Evolutionary conservation across 2,329 filamentous ascomycete genomes (phyloP), one percentile per base, ranked within the genome.

Genomic region (Venturia oleaginea): DNA sequence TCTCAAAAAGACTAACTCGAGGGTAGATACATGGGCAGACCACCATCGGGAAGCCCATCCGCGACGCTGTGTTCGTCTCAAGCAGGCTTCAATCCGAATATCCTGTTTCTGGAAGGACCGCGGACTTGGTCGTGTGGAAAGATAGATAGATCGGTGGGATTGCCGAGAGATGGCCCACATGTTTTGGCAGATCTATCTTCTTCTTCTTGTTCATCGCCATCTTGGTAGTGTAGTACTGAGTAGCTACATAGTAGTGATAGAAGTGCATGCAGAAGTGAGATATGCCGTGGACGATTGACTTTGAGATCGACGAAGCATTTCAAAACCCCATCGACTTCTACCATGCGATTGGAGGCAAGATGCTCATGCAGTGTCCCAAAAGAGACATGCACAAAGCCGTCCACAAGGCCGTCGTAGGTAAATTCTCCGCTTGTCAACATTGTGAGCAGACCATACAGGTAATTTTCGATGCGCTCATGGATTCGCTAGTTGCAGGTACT

Each of bases 71-170:
- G 51, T 57, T 10, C 51, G 51, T 30, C 51, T 57, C 51, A 57
- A 34, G 17, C 27, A 34, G 30, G 51, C 51, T 57, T 37, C 30
- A 30, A 7, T 57, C 17, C 51, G 51, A 15, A 13, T 15, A n/a
- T 57, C 27, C 51, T 55, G 51, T 34, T 57, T 57, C 51, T 57
- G 27, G 51, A 34, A 57, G 30, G 51, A 37, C 51, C 51, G 51
- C 30, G 24, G 51, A 30, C 30, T 57, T 34, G 51, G 51, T 57
- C 51, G 51, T 57, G 51, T 34, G 17, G 51, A 13, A 57, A 57
- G 27, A 57, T 32, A 8, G 17, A 57, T 30, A 34, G 51, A 22
- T 57, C 27, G 51, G 30, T 57, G 51, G 27, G 51, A 57, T 32
- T n/a, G 19, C 17, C 27, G 27, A 51, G 46, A 51, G 24, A 13